Base-by-base conservation (phyloP, 164 flowering plant genomes). In the Nymphaea colorata region DNA sequence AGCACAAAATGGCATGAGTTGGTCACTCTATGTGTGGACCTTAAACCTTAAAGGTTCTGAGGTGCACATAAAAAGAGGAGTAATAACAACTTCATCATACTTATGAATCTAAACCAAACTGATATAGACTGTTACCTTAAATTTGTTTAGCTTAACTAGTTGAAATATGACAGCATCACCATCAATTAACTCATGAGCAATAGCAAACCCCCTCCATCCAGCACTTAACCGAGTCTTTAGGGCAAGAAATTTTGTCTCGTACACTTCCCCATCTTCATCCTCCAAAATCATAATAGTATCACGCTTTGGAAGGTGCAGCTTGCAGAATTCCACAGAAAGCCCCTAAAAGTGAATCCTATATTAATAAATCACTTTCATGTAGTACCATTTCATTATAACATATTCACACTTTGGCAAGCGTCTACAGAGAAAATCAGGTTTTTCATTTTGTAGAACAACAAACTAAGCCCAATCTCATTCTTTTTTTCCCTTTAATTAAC, bases 151-250 rank as follows among this genome's bases (percentile, higher is more conserved):
- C 42, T 66, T 73, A 36, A 79, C 69, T 36, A 91, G 72, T 47
- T 91, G 91, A 71, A 91, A 89, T 43, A 91, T 82, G 57, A 87
- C 51, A 6, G 90, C 85, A 87, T 91, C 97, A 3, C 95, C 97
- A 78, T 91, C 95, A 63, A 79, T 85, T 42, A 91, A 70, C 3
- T 83, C 77, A 73, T 91, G 95, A 41, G 76, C 88, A 41, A 82
- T 57, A 0, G 97, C 78, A 70, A 87, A 90, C 0, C 91, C 90
- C 72, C 80, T 86, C 97, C 94, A 88, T 57, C 94, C 94, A 67
- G 80, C 94, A 75, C 89, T 86, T 43, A 90, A 84, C 44, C 97
- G 93, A 1, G 69, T 75, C 74, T 86, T 90, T 11, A 61, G 68
- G 42, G 85, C 80, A 43, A 88, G 84, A 70, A 77, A 90, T 43